phyloP scores from a whole-genome alignment of 2,329 filamentous ascomycete genomes.

The Clonostachys sp. region DNA sequence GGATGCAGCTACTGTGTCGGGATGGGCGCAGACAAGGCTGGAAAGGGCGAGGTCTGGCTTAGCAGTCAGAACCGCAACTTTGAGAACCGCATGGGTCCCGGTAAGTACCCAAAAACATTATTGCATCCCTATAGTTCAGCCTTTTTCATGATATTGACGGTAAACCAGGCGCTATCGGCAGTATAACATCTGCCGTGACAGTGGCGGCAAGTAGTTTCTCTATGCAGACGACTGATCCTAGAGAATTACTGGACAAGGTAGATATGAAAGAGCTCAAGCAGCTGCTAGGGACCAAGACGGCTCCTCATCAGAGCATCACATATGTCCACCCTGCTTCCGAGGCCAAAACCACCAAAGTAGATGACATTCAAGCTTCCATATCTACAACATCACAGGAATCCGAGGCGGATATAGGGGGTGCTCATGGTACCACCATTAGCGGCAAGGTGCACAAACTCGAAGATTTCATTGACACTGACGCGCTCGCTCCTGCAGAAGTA shows the following conservation, averaged over 20 bases:
- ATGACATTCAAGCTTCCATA: too few relatives aligned
- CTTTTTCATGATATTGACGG: too few relatives aligned
- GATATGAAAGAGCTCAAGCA: neutral
- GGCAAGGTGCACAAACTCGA: too few relatives aligned
- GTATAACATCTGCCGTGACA: constrained; percentile 36
- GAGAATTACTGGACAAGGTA: neutral
- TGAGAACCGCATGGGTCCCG: constrained; percentile 31
- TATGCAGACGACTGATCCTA: constrained; percentile 34
- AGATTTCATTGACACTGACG: constrained; percentile 2
- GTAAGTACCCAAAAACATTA: too few relatives aligned
- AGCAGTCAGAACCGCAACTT: constrained; percentile 38
- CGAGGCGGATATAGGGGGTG: too few relatives aligned
- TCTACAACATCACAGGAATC: too few relatives aligned
- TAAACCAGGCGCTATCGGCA: constrained; percentile 22
- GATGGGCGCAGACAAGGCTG: constrained; percentile 30
- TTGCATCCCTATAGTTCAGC: too few relatives aligned
- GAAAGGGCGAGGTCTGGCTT: constrained; percentile 32
- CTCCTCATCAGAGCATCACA: too few relatives aligned
- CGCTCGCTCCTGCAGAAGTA: constrained; percentile 6
- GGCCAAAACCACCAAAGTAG: too few relatives aligned
- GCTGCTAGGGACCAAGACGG: neutral
- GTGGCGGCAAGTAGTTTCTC: constrained; percentile 39
- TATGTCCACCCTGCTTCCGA: too few relatives aligned
- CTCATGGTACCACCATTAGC: too few relatives aligned
- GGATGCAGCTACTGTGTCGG: constrained; percentile 38